Base-by-base conservation (phyloP, 805 yeast genomes). In the Blastobotrys attinorum region DNA sequence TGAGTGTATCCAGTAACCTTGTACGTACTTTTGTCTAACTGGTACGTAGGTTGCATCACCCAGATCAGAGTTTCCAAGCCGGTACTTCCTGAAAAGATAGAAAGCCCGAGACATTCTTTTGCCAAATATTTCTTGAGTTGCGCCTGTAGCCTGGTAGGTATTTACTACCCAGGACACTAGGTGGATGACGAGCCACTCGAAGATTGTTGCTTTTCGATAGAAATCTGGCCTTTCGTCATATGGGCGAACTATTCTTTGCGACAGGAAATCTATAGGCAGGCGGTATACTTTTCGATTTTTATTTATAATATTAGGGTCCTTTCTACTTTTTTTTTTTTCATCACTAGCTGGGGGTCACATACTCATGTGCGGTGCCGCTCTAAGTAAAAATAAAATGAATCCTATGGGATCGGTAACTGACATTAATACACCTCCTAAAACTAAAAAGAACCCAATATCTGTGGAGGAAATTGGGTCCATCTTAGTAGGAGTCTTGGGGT, bases 1-100 rank as follows among this genome's bases (percentile, higher is more conserved):
- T 3, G 72, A 61, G 42, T 53, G 42, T 39, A 59, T 52, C 70
- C 68, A 61, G 46, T 48, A 50, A 16, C 64, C 73, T 35, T 45
- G 51, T 49, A 49, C 57, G 44, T 56, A 59, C 23, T 45, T 56
- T 25, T 33, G 63, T 48, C 44, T 46, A 39, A 17, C 36, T 20
- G 43, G 43, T 15, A 42, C 43, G 39, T 43, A 47, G 6, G 31
- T 42, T 27, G 55, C 42, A 45, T 60, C 64, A 10, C 64, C 64
- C 16, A 61, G 47, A 31, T 50, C 51, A 5, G 55, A 59, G 5
- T 54, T 50, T 16, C 66, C 65, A 36, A 55, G 51, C 22, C 61
- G 56, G 40, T 53, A 49, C 27, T 52, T 43, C 15, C 67, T 55
- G 31, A 52, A 47, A 13, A 35, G 29, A 44, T 42, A 56, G 40